A percentile compares a stretch with the other conserved stretches of the same genome.
These are phyloP conservation scores for Kuraishia floccosa DNA, from an alignment of 805 yeast genomes.

Conservation along the genomic window DNA sequence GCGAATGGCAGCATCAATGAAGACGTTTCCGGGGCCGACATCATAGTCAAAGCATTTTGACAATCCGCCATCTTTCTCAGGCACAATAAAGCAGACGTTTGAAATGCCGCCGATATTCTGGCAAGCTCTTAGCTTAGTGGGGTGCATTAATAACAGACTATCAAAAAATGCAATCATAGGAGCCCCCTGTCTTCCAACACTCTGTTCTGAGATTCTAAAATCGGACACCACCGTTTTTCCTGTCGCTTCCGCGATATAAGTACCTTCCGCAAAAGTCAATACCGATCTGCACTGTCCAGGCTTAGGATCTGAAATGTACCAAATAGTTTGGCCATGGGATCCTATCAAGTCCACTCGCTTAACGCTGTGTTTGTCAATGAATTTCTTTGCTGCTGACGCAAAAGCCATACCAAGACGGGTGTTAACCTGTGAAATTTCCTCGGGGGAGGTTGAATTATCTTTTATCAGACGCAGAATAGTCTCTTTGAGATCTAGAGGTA, in stretches of 20 bases:
- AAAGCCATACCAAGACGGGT: slow-evolving; percentile 6
- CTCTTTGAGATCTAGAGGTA: slow-evolving; percentile 5
- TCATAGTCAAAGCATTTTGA: slow-evolving; percentile 14
- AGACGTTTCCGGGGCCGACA: slow-evolving; percentile 16
- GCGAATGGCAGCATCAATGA: slow-evolving; percentile 16
- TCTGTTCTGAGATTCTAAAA: slow-evolving; percentile 13
- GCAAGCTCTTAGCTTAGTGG: slow-evolving; percentile 10
- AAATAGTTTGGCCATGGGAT: slow-evolving; percentile 16
- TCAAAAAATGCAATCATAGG: slow-evolving; percentile 16
- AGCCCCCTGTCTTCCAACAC: slow-evolving; percentile 17
- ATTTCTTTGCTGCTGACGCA: slow-evolving; percentile 5
- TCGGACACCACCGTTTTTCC: slow-evolving; percentile 11
- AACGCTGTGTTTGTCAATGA: neutral
- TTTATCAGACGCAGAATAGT: slow-evolving; percentile 4
- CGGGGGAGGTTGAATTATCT: slow-evolving; percentile 6
- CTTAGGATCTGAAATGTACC: slow-evolving; percentile 8
- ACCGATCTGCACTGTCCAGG: slow-evolving; percentile 9
- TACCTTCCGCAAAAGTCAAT: slow-evolving; percentile 12
- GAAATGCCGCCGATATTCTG: slow-evolving; percentile 18
- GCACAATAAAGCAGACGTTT: slow-evolving; percentile 12
- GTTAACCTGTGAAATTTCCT: slow-evolving; percentile 6
- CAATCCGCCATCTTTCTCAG: slow-evolving; percentile 12
- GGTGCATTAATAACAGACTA: slow-evolving; percentile 10
- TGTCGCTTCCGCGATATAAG: slow-evolving; percentile 8
- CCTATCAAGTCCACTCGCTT: slow-evolving; percentile 11